phyloP scores from a whole-genome alignment of 2,329 filamentous ascomycete genomes.

The Alternaria rosae region DNA sequence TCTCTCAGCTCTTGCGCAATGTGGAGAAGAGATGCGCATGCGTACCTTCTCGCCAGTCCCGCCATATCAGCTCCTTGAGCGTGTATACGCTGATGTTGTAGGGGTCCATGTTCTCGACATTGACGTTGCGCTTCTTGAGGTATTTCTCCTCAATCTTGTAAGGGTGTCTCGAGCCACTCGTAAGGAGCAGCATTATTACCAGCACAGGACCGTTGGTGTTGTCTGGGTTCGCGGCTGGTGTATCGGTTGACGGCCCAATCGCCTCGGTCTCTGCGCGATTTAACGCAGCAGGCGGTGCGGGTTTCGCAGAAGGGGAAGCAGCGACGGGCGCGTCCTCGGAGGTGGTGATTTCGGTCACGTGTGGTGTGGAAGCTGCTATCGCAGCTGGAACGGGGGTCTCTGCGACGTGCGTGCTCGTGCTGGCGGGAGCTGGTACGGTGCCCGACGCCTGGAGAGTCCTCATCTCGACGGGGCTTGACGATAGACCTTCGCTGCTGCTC shows the following conservation, averaged over 20 bases:
- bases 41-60: constrained; percentile 83
- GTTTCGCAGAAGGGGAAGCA: constrained; percentile 29
- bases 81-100: constrained; percentile 93
- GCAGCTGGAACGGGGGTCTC: constrained; percentile 26
- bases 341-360: constrained; percentile 17
- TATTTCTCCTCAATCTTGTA: constrained; percentile 92
- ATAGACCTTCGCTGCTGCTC: constrained; percentile 29
- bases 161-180: constrained; percentile 82
- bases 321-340: constrained; percentile 20
- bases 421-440: constrained; percentile 22
- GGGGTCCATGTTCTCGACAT: constrained; percentile 78
- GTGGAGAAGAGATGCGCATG: constrained; percentile 1
- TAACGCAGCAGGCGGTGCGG: constrained; percentile 31
- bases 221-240: constrained; percentile 50
- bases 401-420: constrained; percentile 20
- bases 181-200: constrained; percentile 83
- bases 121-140: constrained; percentile 79
- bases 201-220: constrained; percentile 57
- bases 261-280: constrained; percentile 54
- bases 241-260: constrained; percentile 57
- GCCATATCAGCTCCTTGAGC: constrained; percentile 89
- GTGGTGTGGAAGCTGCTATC: constrained; percentile 17
- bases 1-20: neutral
- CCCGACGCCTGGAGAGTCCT: constrained; percentile 36
- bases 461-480: constrained; percentile 47